Conservation (phyloP, 2,329 filamentous ascomycete genomes). For the Phyllosticta citrichinensis region DNA sequence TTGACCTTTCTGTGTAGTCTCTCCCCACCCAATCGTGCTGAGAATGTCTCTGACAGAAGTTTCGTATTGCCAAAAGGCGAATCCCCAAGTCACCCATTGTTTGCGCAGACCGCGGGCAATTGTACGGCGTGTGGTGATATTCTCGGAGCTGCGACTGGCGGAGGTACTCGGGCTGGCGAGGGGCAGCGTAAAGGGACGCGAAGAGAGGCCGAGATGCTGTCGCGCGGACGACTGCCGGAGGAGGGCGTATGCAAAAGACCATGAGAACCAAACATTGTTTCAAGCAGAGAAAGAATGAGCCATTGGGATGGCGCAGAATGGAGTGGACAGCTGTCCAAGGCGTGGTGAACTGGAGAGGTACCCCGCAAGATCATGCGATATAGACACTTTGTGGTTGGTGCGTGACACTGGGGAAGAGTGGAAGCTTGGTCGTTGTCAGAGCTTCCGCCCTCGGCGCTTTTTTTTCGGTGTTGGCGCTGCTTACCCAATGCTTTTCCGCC, state of each 20-base stretch:
- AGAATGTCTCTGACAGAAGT: conserved; percentile 41
- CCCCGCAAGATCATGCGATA: neutral
- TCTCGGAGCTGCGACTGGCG: conserved; percentile 9
- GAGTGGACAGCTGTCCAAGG: neutral
- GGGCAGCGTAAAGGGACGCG: conserved; percentile 23
- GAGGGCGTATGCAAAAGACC: conserved; percentile 48
- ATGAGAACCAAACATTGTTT: conserved; percentile 56
- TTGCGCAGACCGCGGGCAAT: conserved; percentile 20
- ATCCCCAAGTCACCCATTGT: conserved; percentile 45
- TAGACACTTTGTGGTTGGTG: neutral
- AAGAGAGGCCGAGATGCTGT: conserved; percentile 26
- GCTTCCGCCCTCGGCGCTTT: neutral
- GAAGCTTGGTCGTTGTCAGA: neutral
- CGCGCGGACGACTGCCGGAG: conserved; percentile 41
- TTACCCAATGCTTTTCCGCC: neutral
- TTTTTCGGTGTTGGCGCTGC: neutral
- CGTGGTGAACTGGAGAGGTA: neutral
- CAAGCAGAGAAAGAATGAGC: conserved; percentile 14
- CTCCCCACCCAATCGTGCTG: conserved; percentile 22
- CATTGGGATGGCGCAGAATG: conserved; percentile 3
- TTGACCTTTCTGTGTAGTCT: conserved; percentile 6
- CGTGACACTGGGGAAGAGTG: neutral
- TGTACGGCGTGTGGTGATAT: conserved; percentile 15
- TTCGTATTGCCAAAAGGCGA: conserved; percentile 42
- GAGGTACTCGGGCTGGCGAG: neutral